These are phyloP conservation scores for Aspergillus brunneoviolaceus DNA, from an alignment of 2,329 filamentous ascomycete genomes.

Conservation along the genomic window DNA sequence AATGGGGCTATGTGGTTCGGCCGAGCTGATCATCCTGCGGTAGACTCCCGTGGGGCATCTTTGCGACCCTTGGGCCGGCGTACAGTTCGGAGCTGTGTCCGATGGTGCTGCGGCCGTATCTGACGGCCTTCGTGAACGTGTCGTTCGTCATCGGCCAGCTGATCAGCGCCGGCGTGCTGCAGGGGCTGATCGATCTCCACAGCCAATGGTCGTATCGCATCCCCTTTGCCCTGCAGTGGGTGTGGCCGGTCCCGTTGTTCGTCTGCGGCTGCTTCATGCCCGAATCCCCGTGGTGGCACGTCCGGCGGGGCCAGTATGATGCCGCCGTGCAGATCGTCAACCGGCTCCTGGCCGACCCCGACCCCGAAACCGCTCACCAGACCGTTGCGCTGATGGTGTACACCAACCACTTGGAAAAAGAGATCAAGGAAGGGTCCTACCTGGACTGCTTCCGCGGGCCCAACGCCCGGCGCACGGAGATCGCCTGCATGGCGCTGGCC, in stretches of 20 bases:
- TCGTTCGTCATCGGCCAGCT: conserved; percentile 60
- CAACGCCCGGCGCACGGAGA: conserved; percentile 43
- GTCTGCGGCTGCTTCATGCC: conserved; percentile 48
- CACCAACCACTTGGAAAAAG: conserved; percentile 48
- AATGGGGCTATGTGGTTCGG: too few species aligned
- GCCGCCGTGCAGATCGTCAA: conserved; percentile 44
- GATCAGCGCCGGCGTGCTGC: conserved; percentile 50
- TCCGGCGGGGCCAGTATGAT: conserved; percentile 43
- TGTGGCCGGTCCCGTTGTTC: conserved; percentile 50
- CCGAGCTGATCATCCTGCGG: neutral
- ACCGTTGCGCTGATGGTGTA: conserved; percentile 58
- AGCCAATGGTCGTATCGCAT: conserved; percentile 53
- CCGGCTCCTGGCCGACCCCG: conserved; percentile 33
- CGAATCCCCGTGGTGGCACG: conserved; percentile 54
- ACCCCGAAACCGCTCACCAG: conserved; percentile 43
- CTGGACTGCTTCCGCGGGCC: conserved; percentile 31
- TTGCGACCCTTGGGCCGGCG: conserved; percentile 55
- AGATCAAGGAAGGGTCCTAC: conserved; percentile 24
- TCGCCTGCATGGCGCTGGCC: conserved; percentile 38
- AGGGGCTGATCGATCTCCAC: conserved; percentile 35
- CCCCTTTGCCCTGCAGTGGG: conserved; percentile 55
- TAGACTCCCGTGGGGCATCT: conserved; percentile 53
- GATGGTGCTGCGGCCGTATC: conserved; percentile 49
- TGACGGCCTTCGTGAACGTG: conserved; percentile 58
- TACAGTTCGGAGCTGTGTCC: conserved; percentile 55